Evolutionary conservation across 2,329 filamentous ascomycete species (phyloP).

Genomic region (Claviceps purpurea): DNA sequence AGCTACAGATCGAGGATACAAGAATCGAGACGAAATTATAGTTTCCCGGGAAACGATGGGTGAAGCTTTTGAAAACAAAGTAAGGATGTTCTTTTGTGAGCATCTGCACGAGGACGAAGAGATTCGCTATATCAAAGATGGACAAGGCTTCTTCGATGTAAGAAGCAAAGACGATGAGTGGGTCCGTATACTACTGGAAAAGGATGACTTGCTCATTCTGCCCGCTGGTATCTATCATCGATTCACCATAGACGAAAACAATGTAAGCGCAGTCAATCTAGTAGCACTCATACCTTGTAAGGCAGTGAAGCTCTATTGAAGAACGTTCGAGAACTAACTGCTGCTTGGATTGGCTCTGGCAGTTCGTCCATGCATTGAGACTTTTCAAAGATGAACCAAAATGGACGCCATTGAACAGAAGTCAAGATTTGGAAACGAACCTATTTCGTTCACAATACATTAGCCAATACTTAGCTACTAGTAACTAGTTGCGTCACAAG

Average conservation of each 20-base stretch:
- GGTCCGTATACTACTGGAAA: constrained; percentile 75
- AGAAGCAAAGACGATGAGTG: constrained; percentile 70
- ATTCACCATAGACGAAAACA: constrained; percentile 85
- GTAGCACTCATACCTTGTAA: neutral
- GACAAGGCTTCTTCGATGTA: constrained; percentile 88
- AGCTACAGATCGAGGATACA: constrained; percentile 66
- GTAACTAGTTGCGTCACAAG: neutral
- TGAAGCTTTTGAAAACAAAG: constrained; percentile 79
- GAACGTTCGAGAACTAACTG: neutral
- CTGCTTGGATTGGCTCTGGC: constrained; percentile 4
- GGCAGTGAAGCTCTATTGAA: neutral
- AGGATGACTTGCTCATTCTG: constrained; percentile 82
- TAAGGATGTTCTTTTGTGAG: constrained; percentile 87
- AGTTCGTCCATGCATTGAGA: constrained; percentile 94
- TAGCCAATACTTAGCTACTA: constrained; percentile 18
- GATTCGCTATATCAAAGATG: constrained; percentile 85
- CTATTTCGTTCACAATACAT: constrained; percentile 68
- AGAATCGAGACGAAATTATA: constrained; percentile 86
- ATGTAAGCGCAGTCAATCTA: constrained; percentile 44
- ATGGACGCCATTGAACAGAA: constrained; percentile 87
- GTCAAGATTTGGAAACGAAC: constrained; percentile 64
- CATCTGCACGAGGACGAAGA: constrained; percentile 98
- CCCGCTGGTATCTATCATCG: constrained; percentile 94
- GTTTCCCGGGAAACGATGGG: constrained; percentile 81
- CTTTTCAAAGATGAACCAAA: constrained; percentile 98